Base-by-base conservation (phyloP, 768 basidiomycete genomes). In the Ramaria sp. region DNA sequence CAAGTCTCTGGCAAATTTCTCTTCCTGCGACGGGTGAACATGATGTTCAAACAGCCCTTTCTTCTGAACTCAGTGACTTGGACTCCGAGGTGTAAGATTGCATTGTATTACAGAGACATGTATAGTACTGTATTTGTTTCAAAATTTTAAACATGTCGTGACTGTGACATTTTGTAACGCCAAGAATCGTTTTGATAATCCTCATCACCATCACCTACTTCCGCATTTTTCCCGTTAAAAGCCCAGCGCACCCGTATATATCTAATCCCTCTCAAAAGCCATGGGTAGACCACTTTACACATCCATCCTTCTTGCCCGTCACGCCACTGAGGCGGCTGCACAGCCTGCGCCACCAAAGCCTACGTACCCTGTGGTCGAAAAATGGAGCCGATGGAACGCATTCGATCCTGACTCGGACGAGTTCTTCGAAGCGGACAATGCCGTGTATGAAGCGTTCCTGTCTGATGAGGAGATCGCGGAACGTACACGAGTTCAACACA, bases 331-430 rank as follows among this genome's bases (percentile, higher is more conserved):
- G 20, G 27, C 30, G 13, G 30, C 47, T 47, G 42, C 55, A n/a
- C 55, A 48, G 46, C 55, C 55, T 7, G n/a, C 20, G 53, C 53
- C 53, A 19, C 46, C 72, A 52, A 76, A 80, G 57, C 73, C 74
- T 54, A 76, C 79, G 60, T 54, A 61, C 48, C 20, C 59, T 46
- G 22, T 59, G 17, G 81, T 72, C 73, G 73, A 80, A 66, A 80
- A 71, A 66, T 88, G 85, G 84, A 78, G 81, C 56, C 69, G 73
- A 60, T 75, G 73, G 69, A 84, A 86, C 65, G 73, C 78, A 10
- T 88, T 88, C 67, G 85, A 88, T 68, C 86, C 86, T 5, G 86
- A 88, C 68, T 82, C 84, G n/a, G 84, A 87, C 63, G 85, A 86
- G 61, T 87, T 87, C 65, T 84, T 84, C 65, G 71, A 70, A 58